Base-by-base conservation (phyloP, 768 basidiomycete species). In the Xanthoconium purpureum region DNA sequence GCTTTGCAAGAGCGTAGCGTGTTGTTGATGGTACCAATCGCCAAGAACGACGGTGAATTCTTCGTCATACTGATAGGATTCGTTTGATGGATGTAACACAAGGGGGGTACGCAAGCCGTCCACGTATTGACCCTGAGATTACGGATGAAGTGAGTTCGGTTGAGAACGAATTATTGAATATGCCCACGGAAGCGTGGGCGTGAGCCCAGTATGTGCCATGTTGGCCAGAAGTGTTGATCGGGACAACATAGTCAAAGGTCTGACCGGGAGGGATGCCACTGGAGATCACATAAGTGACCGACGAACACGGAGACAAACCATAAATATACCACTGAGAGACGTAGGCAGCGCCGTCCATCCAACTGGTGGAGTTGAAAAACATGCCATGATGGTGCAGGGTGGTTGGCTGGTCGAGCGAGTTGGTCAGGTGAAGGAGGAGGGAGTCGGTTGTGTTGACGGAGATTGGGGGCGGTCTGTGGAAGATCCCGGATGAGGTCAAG, bases 321-420 rank as follows among this genome's bases (percentile, higher is more conserved):
- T 5, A 18, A 14, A 3, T 8, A 47, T 69, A 89, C 91, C 94
- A 98, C 76, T 98, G 91, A 0, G 88, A 81, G 38, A 94, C 84
- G 7, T 79, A 84, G 33, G 82, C 71, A 0, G 96, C 93, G 37
- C 96, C 96, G 70, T 98, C 96, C 78, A 87, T 88, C 85, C 90
- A 97, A 17, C 84, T 81, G 0, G 89, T 81, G 2, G 82, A 80
- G 69, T 94, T 95, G 79, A 97, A 94, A 75, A 85, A 94, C 88
- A 96, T 91, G 59, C 96, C 96, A 73, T 97, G 95, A 67, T 95
- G 89, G 70, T 98, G 96, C 15, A 98, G 74, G 1, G 87, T 80
- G 0, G 89, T 81, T 0, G 86, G 80, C 29, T 75, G 60, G 52
- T 88, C 84, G 53, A 95, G 71, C 3, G 80, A 81, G 71, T 95